Percentiles rank a stretch among this genome's conserved stretches.
These are phyloP conservation scores for Salix purpurea DNA, from an alignment of 345 rosid species.

Conservation along the genomic window DNA sequence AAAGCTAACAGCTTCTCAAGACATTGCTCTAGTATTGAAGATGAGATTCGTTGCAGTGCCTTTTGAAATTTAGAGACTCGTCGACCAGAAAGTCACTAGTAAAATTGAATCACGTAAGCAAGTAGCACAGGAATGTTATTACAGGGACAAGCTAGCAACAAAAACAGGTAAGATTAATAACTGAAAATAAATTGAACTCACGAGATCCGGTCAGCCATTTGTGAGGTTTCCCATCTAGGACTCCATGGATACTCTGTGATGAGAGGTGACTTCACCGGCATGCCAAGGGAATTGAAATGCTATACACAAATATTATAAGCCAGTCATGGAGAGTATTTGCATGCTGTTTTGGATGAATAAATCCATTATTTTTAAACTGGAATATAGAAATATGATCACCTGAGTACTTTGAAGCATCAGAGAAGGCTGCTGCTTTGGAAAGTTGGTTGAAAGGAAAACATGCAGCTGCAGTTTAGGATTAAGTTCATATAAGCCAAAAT, in stretches of 20 bases:
- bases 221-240: conserved; percentile 85
- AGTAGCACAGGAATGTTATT: background rate
- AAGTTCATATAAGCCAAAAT: background rate
- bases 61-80: conserved; percentile 73
- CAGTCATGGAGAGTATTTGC: background rate
- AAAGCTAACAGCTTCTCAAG: background rate
- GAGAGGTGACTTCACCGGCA: conserved; percentile 57
- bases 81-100: conserved; percentile 69
- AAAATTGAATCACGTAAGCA: background rate
- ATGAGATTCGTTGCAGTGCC: conserved; percentile 66
- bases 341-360: background rate
- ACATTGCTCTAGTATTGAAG: conserved; percentile 39
- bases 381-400: conserved; percentile 36
- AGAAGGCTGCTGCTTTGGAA: conserved; percentile 82
- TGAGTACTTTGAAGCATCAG: conserved; percentile 79
- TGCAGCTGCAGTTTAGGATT: conserved; percentile 52
- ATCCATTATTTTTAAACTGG: background rate
- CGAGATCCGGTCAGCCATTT: conserved; percentile 82
- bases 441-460: conserved; percentile 59
- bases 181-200: conserved; percentile 28
- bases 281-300: conserved; percentile 60
- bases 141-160: background rate
- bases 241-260: conserved; percentile 85
- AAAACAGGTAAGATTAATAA: background rate
- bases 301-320: conserved; percentile 17